Conservation (phyloP, 352 stramenopile genomes). For the Phytophthora vignae region DNA sequence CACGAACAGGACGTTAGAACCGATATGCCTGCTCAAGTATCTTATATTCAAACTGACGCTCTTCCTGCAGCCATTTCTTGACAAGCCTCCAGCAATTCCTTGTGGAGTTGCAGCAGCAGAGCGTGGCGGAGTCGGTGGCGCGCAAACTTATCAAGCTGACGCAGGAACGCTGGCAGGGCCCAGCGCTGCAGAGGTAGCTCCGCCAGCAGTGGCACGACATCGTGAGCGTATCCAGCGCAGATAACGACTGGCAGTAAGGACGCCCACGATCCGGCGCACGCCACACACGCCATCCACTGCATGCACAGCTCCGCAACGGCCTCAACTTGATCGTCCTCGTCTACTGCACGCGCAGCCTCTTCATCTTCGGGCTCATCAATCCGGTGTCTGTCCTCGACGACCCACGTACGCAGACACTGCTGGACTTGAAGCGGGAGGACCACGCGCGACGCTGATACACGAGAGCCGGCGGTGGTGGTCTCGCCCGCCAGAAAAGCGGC, state of each 20-base stretch:
- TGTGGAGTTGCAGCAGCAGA: constrained; percentile 20
- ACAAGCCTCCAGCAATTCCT: constrained; percentile 20
- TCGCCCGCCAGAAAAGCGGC: background rate
- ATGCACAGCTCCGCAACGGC: constrained; percentile 16
- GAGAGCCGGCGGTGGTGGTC: background rate
- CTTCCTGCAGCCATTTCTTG: background rate
- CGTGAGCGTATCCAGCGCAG: constrained; percentile 26
- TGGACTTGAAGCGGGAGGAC: constrained; percentile 7
- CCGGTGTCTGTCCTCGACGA: background rate
- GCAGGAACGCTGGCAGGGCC: constrained; percentile 1
- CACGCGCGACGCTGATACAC: background rate
- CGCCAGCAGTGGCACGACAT: constrained; percentile 29
- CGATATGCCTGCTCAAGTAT: background rate
- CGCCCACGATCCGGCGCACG: background rate
- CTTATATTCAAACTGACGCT: background rate
- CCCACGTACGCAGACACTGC: background rate
- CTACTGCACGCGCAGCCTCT: background rate
- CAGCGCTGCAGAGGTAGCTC: constrained; percentile 8
- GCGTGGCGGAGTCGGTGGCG: background rate
- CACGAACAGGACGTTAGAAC: too few relatives aligned
- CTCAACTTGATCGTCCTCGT: background rate
- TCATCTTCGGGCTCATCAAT: constrained; percentile 7
- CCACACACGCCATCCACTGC: constrained; percentile 17
- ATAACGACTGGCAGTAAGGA: constrained; percentile 20
- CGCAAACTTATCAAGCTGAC: constrained; percentile 24